These are phyloP conservation scores for Chlamydomonas sp. DNA, from an alignment of 139 green algal genomes.

Conservation along the genomic window DNA sequence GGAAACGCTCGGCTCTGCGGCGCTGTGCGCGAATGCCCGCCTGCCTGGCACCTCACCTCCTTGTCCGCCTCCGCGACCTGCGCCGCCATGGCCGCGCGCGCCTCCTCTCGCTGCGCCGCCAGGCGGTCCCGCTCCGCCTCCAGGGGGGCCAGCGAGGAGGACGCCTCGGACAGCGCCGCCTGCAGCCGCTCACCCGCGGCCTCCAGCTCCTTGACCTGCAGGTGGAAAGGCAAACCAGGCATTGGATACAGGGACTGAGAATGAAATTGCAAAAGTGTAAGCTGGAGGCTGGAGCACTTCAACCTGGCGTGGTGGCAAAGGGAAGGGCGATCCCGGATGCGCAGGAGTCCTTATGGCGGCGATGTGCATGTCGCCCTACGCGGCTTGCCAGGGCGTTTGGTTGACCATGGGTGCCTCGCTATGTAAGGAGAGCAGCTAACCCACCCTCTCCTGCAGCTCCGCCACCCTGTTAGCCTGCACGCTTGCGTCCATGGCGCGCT, in stretches of 20 bases:
- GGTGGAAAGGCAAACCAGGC: background rate
- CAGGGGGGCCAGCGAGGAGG: constrained; percentile 4
- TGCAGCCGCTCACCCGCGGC: background rate
- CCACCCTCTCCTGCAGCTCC: constrained; percentile 39
- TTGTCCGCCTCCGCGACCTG: constrained; percentile 29
- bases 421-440: background rate
- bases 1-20: background rate
- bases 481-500: constrained; percentile 25
- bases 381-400: no score
- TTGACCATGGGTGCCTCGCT: background rate
- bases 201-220: constrained; percentile 52
- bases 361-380: no score
- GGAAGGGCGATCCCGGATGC: background rate
- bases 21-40: background rate
- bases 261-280: background rate
- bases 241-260: background rate
- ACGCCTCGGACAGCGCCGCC: constrained; percentile 14
- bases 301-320: background rate
- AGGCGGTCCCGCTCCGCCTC: constrained; percentile 35
- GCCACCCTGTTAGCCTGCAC: constrained; percentile 8
- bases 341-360: background rate
- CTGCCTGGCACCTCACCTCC: constrained; percentile 13
- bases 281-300: background rate
- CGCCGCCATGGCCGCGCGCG: constrained; percentile 2
- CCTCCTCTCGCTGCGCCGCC: constrained; percentile 16